Conservation (phyloP, 305 asterid species). For the Solanum hybrid region DNA sequence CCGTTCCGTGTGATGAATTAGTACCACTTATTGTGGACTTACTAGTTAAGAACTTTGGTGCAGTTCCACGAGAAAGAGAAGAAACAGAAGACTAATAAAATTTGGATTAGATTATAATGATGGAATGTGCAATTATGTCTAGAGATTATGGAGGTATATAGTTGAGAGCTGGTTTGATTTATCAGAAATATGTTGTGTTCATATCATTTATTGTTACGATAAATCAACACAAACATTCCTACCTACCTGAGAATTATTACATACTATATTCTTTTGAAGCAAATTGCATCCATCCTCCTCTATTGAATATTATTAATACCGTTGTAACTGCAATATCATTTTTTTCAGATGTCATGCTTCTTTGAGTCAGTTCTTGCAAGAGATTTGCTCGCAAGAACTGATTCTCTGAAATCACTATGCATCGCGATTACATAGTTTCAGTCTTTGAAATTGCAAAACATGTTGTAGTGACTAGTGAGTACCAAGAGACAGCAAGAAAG, state of each 20-base stretch:
- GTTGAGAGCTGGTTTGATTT: not conserved
- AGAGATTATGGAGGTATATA: not conserved
- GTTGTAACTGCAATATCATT: not conserved
- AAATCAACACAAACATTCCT: not conserved
- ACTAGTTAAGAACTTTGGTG: conserved; percentile 65
- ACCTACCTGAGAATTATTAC: not conserved
- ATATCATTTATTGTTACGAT: not conserved
- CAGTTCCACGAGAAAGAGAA: conserved; percentile 56
- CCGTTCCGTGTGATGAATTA: conserved; percentile 82
- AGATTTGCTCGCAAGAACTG: not conserved
- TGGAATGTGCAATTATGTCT: not conserved
- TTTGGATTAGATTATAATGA: not conserved
- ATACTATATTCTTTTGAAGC: not conserved
- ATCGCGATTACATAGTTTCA: not conserved
- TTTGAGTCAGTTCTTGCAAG: not conserved
- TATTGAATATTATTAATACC: not conserved
- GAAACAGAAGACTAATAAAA: conserved; percentile 48
- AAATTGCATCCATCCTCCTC: not conserved
- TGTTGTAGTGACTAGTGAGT: not conserved
- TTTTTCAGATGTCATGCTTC: not conserved
- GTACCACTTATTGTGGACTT: conserved; percentile 70
- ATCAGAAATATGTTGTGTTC: not conserved
- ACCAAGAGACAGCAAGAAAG: not conserved
- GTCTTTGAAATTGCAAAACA: not conserved
- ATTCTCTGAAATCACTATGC: not conserved